Base-by-base conservation (phyloP, 108 stramenopile species). In the Nitzschia sp. region DNA sequence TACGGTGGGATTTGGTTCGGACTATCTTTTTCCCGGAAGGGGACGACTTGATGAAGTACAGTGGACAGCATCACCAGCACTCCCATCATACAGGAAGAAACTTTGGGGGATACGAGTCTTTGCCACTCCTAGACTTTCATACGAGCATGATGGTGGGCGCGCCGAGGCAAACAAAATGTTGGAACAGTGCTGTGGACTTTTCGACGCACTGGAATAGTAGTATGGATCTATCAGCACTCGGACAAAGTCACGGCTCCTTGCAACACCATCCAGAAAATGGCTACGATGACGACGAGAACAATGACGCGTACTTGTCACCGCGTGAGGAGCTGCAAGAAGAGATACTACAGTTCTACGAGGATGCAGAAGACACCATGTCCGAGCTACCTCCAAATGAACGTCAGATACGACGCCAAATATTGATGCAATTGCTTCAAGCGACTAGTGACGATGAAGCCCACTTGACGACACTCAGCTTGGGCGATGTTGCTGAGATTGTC, bases 1-100 rank as follows among this genome's bases (percentile, higher is more conserved):
- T 62, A 16, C 38, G 60, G 15, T 62, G 60, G 60, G 60, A 62
- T 45, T 28, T 62, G 41, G 44, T 62, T 2, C 31, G 32, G 32
- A 45, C 41, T 1, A 26, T 62, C 21, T 44, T 62, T 41, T 62
- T 62, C 25, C 60, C 60, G 17, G 60, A 62, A 15, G 60, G 22
- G 38, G 23, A 44, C 25, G 27, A 44, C 41, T 0, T 19, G 5
- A 26, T n/a, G 8, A 25, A 62, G 15, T 0, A 23, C n/a, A 17
- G 38, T 16, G n/a, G n/a, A n/a, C n/a, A n/a, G n/a, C n/a, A n/a
- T n/a, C n/a, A n/a, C n/a, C n/a, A n/a, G n/a, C n/a, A n/a, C n/a
- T n/a, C n/a, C n/a, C n/a, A n/a, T n/a, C n/a, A n/a, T n/a, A n/a
- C n/a, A n/a, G n/a, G n/a, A n/a, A 2, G 60, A n/a, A 26, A 62